Percentiles rank a stretch among this genome's conserved stretches.
Evolutionary conservation across 1,284 basidiomycete genomes (phyloP).

Genomic region (Sparassis latifolia): DNA sequence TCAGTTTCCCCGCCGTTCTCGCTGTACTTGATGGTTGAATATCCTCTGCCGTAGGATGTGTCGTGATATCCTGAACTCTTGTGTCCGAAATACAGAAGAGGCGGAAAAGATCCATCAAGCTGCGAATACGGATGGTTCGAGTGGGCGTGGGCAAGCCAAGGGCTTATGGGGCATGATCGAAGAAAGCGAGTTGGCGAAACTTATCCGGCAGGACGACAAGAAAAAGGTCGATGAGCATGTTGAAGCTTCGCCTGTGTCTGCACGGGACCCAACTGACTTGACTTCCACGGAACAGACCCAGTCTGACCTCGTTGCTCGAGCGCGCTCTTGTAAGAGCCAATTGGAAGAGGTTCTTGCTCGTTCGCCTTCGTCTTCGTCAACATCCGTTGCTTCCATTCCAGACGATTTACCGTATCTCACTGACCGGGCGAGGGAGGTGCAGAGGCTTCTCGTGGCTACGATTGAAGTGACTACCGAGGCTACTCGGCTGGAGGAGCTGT

Average conservation of each 20-base stretch:
- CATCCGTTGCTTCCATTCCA: slow-evolving; percentile 17
- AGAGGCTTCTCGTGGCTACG: slow-evolving; percentile 52
- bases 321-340: slow-evolving; percentile 38
- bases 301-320: slow-evolving; percentile 47
- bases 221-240: slow-evolving; percentile 44
- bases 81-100: slow-evolving; percentile 87
- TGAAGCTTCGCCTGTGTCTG: slow-evolving; percentile 16
- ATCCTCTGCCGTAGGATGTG: slow-evolving; percentile 48
- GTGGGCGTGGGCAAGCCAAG: slow-evolving; percentile 43
- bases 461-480: slow-evolving; percentile 58
- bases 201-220: slow-evolving; percentile 54
- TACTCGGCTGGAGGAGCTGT: slow-evolving; percentile 53
- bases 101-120: slow-evolving; percentile 47
- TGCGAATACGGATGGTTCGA: slow-evolving; percentile 19
- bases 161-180: slow-evolving; percentile 79
- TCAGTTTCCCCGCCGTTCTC: slow-evolving; percentile 34
- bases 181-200: slow-evolving; percentile 70
- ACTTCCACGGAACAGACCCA: slow-evolving; percentile 36
- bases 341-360: slow-evolving; percentile 40
- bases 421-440: slow-evolving; percentile 43
- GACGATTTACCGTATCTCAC: slow-evolving; percentile 31
- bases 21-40: slow-evolving; percentile 15
- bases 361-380: slow-evolving; percentile 29
- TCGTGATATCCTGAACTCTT: slow-evolving; percentile 73
- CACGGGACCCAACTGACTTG: slow-evolving; percentile 19